Conservation (phyloP, 768 basidiomycete species). For the Leccinum imitatum region DNA sequence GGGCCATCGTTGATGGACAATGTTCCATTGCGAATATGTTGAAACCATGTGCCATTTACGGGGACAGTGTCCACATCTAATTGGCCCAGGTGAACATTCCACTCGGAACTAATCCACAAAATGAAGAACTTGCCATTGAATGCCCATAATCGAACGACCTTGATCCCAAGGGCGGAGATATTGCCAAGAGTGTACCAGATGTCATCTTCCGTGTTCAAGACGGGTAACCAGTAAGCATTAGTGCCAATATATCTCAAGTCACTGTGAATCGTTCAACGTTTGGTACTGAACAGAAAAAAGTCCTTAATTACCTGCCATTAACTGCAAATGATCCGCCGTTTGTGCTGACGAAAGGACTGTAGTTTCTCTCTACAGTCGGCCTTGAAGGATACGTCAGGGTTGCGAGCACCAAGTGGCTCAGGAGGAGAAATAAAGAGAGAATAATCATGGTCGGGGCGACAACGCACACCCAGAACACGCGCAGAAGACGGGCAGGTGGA, state of each 20-base stretch:
- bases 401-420: constrained; percentile 31
- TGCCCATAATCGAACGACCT: constrained; percentile 66
- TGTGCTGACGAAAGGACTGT: constrained; percentile 45
- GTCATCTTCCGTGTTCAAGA: constrained; percentile 53
- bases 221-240: constrained; percentile 65
- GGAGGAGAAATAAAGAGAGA: constrained; percentile 31
- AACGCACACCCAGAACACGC: constrained; percentile 3
- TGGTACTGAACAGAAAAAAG: constrained; percentile 11
- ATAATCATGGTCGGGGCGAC: constrained; percentile 36
- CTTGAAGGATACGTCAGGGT: constrained; percentile 34
- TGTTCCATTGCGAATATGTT: constrained; percentile 55
- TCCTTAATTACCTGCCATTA: constrained; percentile 48
- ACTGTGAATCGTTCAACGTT: constrained; percentile 31
- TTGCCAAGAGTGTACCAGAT: constrained; percentile 56
- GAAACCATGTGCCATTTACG: constrained; percentile 62
- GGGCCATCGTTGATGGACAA: constrained; percentile 55
- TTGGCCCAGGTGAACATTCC: constrained; percentile 10
- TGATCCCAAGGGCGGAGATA: constrained; percentile 55
- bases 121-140: constrained; percentile 53
- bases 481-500: background rate
- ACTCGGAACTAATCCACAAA: background rate
- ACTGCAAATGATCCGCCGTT: constrained; percentile 47
- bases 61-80: constrained; percentile 55
- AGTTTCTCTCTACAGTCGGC: constrained; percentile 30
- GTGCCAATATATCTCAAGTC: constrained; percentile 50